Evolutionary conservation across 495 filamentous ascomycete genomes (phyloP), one percentile per base, ranked within the genome.

Genomic region (Aspergillus saccharolyticus): DNA sequence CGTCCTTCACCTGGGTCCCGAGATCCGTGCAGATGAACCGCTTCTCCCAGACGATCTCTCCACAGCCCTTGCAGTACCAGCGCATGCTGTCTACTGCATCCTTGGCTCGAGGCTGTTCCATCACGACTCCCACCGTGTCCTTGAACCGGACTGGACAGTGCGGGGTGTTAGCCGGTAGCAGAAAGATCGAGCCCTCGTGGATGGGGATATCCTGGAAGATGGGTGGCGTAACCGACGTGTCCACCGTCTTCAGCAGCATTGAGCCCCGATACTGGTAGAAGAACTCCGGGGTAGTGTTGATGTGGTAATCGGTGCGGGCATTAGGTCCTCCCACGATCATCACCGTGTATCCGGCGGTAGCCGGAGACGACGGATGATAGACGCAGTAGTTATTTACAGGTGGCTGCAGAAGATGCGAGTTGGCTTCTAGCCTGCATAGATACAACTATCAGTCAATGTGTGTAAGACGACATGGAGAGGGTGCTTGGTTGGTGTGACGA

Each of bases 361-460:
- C 63, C 8, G 74, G 67, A 1, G 66, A 70, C 22, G 75, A 71
- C 18, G 76, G 76, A 65, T 96, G 86, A 74, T 96, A 94, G 58
- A 98, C 89, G 74, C 91, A 96, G 73, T 92, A 95, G 73, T 97
- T 98, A 71, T 97, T 97, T 65, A 98, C 87, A 2, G 94, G 94
- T 1, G 94, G 94, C 71, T 96, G 86, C 55, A 98, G 84, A 49
- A 97, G 85, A 65, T 97, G 91, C 3, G 89, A 87, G 69, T 97
- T 97, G 66, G 88, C 83, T 67, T 91, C 85, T 43, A 98, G 86
- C 94, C 94, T 98, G 62, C 42, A n/a, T 4, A n/a, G n/a, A n/a
- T n/a, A n/a, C n/a, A n/a, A n/a, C n/a, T n/a, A n/a, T n/a, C n/a
- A n/a, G n/a, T n/a, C n/a, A n/a, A n/a, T n/a, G n/a, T n/a, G n/a